Base-by-base conservation (phyloP, 202 grass and related monocot species). In the Elaeis oleifera region DNA sequence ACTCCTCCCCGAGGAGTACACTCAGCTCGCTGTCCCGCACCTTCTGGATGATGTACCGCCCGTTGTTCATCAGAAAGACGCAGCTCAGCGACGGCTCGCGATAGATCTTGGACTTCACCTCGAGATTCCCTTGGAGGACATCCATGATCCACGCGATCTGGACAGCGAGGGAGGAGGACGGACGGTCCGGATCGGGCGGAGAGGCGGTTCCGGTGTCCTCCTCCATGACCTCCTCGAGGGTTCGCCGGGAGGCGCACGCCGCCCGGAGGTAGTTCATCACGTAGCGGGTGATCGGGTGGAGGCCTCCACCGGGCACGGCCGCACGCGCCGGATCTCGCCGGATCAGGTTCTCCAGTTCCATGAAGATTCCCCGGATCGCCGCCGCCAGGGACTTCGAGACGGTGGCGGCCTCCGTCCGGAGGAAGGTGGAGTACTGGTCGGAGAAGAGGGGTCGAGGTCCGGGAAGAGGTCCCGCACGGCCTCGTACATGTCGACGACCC, bases 121-220 rank as follows among this genome's bases (percentile, higher is more conserved):
- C 92, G 36, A 97, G 44, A 61, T 97, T 97, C 60, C 83, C 85
- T 53, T 91, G 84, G 61, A 97, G 80, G 58, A 97, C 92, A 63
- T 97, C 92, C 92, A 97, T 97, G 74, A 97, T 97, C 92, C 92
- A 97, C 3, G 84, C 81, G 63, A 97, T 83, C 51, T 97, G 88
- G 71, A 97, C 80, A 0, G 92, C 85, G 13, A 97, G 71, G 8
- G 87, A 88, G 1, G 91, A 97, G 54, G 92, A 88, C 5, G 81
- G 88, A 58, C 82, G 84, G 59, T 97, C 87, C 64, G 81, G 88
- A 65, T 97, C 92, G 4, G 83, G 59, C 4, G 79, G 66, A 59
- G 67, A 67, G 2, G 76, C 51, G 56, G 75, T 64, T 61, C 68
- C 82, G 44, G 81, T 68, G 27, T 97, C 88, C 56, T 79, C 88